Evolutionary conservation across 2,329 filamentous ascomycete species (phyloP).

Genomic region (Paracoccidioides brasiliensis): DNA sequence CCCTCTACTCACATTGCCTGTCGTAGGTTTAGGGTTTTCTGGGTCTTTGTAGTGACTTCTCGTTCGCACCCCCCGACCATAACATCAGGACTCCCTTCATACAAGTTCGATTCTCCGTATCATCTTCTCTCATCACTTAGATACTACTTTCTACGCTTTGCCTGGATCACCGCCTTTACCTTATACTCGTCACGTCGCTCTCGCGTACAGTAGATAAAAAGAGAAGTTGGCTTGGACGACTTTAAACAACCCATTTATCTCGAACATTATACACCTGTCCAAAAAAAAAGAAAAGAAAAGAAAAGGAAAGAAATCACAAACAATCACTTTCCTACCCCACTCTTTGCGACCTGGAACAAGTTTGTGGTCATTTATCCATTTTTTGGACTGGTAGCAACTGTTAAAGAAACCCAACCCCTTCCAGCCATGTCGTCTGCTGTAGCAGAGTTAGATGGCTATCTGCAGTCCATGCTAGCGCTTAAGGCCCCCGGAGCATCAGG

Average conservation of each 20-base stretch:
- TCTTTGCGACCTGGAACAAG: background rate
- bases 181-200: background rate
- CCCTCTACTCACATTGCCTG: background rate
- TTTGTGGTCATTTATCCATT: background rate
- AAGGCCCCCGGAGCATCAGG: conserved; percentile 92
- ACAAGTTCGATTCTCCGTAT: background rate
- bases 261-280: too few relatives aligned
- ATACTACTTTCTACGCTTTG: background rate
- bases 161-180: background rate
- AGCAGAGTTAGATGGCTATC: conserved; percentile 76
- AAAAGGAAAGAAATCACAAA: background rate
- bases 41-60: conserved; percentile 4
- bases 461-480: conserved; percentile 81
- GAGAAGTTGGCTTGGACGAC: background rate
- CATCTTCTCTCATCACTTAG: background rate
- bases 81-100: background rate
- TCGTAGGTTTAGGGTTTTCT: background rate
- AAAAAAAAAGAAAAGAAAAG: too few relatives aligned
- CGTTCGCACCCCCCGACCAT: background rate
- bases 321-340: background rate
- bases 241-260: background rate
- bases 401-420: background rate
- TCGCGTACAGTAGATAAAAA: background rate
- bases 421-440: conserved; percentile 63
- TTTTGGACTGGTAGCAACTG: conserved; percentile 6